phyloP scores from a whole-genome alignment of 2,329 filamentous ascomycete genomes.

The Leptographium lundbergii region DNA sequence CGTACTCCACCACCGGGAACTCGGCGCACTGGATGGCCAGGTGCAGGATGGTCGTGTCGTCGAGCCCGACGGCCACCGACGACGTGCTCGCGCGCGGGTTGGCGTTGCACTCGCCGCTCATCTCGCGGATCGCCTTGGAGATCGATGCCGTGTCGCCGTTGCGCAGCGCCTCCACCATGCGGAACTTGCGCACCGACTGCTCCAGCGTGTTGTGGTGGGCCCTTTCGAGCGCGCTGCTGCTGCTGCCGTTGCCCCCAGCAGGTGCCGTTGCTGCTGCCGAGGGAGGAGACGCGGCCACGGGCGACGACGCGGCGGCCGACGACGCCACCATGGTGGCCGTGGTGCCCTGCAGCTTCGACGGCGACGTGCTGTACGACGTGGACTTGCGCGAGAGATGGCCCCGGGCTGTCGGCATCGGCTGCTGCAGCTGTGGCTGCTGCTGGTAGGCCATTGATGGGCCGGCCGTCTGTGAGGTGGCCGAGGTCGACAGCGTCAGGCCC shows the following conservation, averaged over 20 bases:
- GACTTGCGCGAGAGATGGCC: slow-evolving; percentile 36
- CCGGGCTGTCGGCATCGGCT: slow-evolving; percentile 18
- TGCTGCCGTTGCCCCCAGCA: neutral
- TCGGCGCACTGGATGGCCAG: slow-evolving; percentile 94
- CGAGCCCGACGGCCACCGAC: slow-evolving; percentile 37
- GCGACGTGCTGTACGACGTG: slow-evolving; percentile 4
- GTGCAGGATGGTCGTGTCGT: slow-evolving; percentile 84
- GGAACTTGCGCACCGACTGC: slow-evolving; percentile 87
- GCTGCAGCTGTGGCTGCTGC: slow-evolving; percentile 13
- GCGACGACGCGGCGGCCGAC: neutral
- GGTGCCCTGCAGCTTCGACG: neutral
- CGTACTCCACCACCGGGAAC: slow-evolving; percentile 81
- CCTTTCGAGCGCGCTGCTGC: neutral
- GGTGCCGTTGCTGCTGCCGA: too few relatives aligned
- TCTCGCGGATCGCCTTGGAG: slow-evolving; percentile 68
- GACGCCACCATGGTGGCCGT: neutral
- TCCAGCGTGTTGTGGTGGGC: slow-evolving; percentile 49
- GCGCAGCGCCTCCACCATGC: slow-evolving; percentile 82
- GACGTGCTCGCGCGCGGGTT: slow-evolving; percentile 43
- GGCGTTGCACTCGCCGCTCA: slow-evolving; percentile 27
- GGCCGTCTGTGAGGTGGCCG: slow-evolving; percentile 10
- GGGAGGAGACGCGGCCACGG: too few relatives aligned
- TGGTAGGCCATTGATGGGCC: slow-evolving; percentile 7
- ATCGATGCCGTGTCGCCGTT: slow-evolving; percentile 87
- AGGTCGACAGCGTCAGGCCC: slow-evolving; percentile 15